Evolutionary conservation across 352 stramenopile species (phyloP), one percentile per base, ranked within the genome.

Genomic region (Blastocystis sp.): DNA sequence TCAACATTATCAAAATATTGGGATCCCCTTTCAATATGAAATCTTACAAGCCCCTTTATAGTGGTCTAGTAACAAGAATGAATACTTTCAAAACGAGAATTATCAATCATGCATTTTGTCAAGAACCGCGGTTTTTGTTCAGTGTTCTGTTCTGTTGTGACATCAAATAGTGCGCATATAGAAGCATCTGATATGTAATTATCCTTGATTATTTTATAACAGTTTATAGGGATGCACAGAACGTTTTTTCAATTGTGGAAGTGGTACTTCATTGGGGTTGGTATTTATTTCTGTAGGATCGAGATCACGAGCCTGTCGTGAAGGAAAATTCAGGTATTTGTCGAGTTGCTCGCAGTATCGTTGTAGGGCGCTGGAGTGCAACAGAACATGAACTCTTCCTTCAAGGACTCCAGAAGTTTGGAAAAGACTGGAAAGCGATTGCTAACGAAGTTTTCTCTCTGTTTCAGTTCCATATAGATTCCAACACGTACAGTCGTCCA

Each of bases 351-450:
- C 5, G 37, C 19, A 35, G 51, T 58, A 2, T 0, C 12, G 39
- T 58, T 46, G 35, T 80, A 7, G 93, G 93, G 5, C 91, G 93
- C 39, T 95, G 93, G 93, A 94, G 91, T 66, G 93, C 93, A 88
- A 90, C 90, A 65, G 93, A 95, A 81, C 92, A 95, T 87, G 92
- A 94, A 67, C 88, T 94, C 37, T 95, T 95, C 80, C 89, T 95
- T 0, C 90, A 94, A 81, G 92, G 92, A 0, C 89, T 95, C 0
- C 88, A 93, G 56, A 90, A 92, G 27, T 95, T 93, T 78, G 92
- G 92, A 69, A 94, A 93, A 89, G 94, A 92, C 7, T 95, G 92
- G 92, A 95, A 95, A 88, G 93, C 94, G 88, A 95, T 88, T 66
- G 57, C 83, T 0, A 58, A 32, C 0, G 43, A 78, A n/a, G 86